Evolutionary conservation across 441 rosid species (phyloP), one percentile per base, ranked within the genome.

Genomic region (Biscutella laevigata): DNA sequence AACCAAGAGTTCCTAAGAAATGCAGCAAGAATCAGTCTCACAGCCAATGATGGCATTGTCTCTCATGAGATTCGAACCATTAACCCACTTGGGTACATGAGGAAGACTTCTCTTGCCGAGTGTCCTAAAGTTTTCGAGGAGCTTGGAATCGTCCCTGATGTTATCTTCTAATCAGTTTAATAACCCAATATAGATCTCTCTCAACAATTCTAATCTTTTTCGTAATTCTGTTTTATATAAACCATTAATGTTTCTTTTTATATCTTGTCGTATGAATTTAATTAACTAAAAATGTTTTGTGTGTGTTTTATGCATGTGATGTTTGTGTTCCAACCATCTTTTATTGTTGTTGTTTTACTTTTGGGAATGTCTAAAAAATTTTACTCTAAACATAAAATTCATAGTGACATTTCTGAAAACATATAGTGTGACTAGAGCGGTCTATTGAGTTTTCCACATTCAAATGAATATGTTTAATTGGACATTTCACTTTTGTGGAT

Each of bases 11-110:
- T 26, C 64, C 46, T 56, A 6, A 57, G 35, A 61, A 75, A 67
- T 53, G 66, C 69, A 12, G 76, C 81, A 3, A 63, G 72, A 42
- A 46, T 82, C 52, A 56, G 75, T 50, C 72, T 77, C 43, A 71
- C 86, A 8, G 53, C 61, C 6, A 59, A 75, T 51, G 77, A 63
- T 41, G 83, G 84, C 44, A 69, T 82, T 19, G 62, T 59, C 29
- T 53, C 75, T 0, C 33, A 69, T 57, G 73, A 59, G 3, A 7
- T 16, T 13, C 58, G 86, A 36, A n/a, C 40, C 25, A 80, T 74
- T 25, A 79, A 68, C 54, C 83, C 89, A 49, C 74, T 79, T 29
- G 77, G 82, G 14, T 77, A 77, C 73, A 61, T 76, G 77, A 66
- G 36, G 63, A 61, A 64, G 64, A 28, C 56, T 35, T 71, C 74